Base-by-base conservation (phyloP, 2,329 filamentous ascomycete genomes). In the Exophiala calicioides region DNA sequence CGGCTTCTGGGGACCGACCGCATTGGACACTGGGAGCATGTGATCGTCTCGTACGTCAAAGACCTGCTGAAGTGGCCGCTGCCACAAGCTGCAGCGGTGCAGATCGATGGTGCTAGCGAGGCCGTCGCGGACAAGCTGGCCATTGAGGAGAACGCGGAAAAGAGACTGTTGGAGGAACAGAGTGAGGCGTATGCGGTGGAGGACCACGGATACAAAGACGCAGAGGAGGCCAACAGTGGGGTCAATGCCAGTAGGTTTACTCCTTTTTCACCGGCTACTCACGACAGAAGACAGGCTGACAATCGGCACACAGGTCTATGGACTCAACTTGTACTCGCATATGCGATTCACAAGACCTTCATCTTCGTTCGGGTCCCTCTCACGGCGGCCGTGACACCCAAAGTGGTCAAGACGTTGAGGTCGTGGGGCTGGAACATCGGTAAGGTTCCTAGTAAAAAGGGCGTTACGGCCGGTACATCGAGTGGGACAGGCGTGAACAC, bases 321-420 rank as follows among this genome's bases (percentile, higher is more conserved):
- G 80, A 97, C 93, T 6, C 90, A 96, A 65, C 74, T 98, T 21
- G 90, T 88, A 12, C 78, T 98, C 37, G 93, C 93, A 9, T 98
- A 98, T 64, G 91, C 91, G 20, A 88, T 98, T 48, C 93, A 98
- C 76, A 98, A 98, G 73, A 94, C 87, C 59, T 89, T 97, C 68
- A 96, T 98, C 62, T 95, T 98, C 68, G 68, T 97, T 57, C 82
- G 93, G n/a, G 89, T 98, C 7, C 93, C 93, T 6, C 71, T 97
- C 55, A 93, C 93, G 1, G 90, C 88, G 9, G 91, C 90, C 2
- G 77, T 97, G 24, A 90, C 88, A 6, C 93, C 93, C 1, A 96
- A 94, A 69, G 84, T 97, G n/a, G 93, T 96, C 61, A 94, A 89
- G 69, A 80, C 83, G 9, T 74, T 98, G 20, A 77, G 91, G 55